Percentiles rank a stretch among this genome's conserved stretches.
Evolutionary conservation across 805 yeast species (phyloP).

Genomic region (Starmerella floricola): DNA sequence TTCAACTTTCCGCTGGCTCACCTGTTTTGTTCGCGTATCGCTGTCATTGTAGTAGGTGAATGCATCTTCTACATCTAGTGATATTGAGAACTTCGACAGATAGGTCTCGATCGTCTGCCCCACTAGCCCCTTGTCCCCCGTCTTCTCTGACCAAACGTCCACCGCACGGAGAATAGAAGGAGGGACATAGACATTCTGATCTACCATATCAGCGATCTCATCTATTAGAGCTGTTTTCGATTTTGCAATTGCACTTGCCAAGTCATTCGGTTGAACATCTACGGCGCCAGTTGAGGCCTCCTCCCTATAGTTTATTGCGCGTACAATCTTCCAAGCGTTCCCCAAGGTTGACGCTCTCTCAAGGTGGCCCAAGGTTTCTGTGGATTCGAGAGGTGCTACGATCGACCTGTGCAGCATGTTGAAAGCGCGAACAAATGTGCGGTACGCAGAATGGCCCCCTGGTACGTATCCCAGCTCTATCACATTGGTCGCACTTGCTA

Average conservation of each 20-base stretch:
- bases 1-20: constrained; percentile 5
- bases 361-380: neutral
- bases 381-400: neutral
- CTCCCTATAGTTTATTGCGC: too few relatives aligned
- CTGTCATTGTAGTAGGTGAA: constrained; percentile 1
- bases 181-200: neutral
- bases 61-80: constrained; percentile 1
- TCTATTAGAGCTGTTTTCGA: neutral
- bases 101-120: neutral
- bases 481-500: constrained; percentile 2
- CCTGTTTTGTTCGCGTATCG: constrained; percentile 2
- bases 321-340: neutral
- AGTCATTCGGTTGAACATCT: too few relatives aligned
- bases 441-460: constrained; percentile 4
- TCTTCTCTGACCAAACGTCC: neutral
- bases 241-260: too few relatives aligned
- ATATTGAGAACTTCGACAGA: neutral
- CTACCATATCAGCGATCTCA: neutral
- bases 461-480: constrained; percentile 6
- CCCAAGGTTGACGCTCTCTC: neutral
- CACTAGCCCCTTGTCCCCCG: neutral
- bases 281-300: too few relatives aligned
- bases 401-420: neutral
- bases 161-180: neutral
- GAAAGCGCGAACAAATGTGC: constrained; percentile 6